Conservation (phyloP, 805 yeast species). For the Yamadazyma sp. region DNA sequence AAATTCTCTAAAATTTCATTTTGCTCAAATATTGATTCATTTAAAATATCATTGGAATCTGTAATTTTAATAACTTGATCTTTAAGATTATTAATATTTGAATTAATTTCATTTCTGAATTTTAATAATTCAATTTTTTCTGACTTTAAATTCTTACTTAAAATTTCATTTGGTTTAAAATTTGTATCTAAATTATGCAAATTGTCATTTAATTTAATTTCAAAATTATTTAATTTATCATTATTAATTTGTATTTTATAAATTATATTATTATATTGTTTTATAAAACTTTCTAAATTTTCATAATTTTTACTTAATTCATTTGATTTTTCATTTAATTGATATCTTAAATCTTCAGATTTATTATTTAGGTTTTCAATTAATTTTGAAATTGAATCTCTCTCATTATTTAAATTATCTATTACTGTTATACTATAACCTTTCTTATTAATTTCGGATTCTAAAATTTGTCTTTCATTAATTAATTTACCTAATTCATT, state of each 20-base stretch:
- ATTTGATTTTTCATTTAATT: slow-evolving; percentile 46
- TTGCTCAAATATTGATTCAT: slow-evolving; percentile 54
- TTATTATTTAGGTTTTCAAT: slow-evolving; percentile 45
- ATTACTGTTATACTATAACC: slow-evolving; percentile 64
- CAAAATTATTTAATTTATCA: slow-evolving; percentile 25
- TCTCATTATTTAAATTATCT: slow-evolving; percentile 58
- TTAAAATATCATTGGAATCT: slow-evolving; percentile 54
- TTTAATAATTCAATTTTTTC: slow-evolving; percentile 41
- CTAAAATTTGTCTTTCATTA: slow-evolving; percentile 37
- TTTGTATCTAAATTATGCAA: slow-evolving; percentile 10
- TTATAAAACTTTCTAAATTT: slow-evolving; percentile 49
- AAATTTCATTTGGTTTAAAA: slow-evolving; percentile 27
- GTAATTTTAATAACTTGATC: slow-evolving; percentile 58
- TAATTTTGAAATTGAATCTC: slow-evolving; percentile 54
- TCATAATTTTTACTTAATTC: slow-evolving; percentile 50
- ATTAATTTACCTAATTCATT: slow-evolving; percentile 41
- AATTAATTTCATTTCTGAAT: slow-evolving; percentile 32
- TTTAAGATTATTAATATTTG: slow-evolving; percentile 46
- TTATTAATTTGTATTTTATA: slow-evolving; percentile 39
- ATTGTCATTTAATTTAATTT: slow-evolving; percentile 31
- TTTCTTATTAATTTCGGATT: slow-evolving; percentile 42
- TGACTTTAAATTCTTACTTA: slow-evolving; percentile 45
- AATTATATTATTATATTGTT: slow-evolving; percentile 54
- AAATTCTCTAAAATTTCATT: slow-evolving; percentile 54
- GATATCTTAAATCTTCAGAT: slow-evolving; percentile 45